Base-by-base conservation (phyloP, 225 moss, liverwort and hornwort genomes). In the Marchantia paleacea region DNA sequence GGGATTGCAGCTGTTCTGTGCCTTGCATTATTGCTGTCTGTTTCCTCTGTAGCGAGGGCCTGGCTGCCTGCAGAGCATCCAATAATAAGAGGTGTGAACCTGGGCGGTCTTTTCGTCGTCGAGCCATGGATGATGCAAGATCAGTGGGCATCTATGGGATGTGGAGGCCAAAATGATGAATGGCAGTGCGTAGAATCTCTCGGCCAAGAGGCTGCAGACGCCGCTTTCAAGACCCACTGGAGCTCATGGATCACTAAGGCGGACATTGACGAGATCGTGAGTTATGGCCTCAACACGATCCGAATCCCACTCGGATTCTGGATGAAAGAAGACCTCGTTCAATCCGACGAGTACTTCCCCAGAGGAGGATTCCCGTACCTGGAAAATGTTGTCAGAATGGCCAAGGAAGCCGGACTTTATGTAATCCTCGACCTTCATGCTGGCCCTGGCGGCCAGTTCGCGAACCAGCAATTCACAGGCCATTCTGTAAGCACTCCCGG, bases 71-170 rank as follows among this genome's bases (percentile, higher is more conserved):
- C 4, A 22, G 14, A 67, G 72, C 49, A 19, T 29, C 75, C 75
- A 54, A 86, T 83, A 19, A 86, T 83, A 19, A 82, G 83, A 66
- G 86, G 86, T 51, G 86, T 86, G 28, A 86, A 80, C 65, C 64
- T 86, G 9, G 83, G 86, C 0, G 70, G 80, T 19, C 57, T 80
- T 52, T 86, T 86, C 29, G 70, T 83, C 12, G 55, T 73, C 15
- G 83, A 86, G 31, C 71, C 76, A 72, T 86, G 86, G 86, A 83
- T 86, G 86, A 80, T 73, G 76, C 25, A 18, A 6, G 82, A 83
- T 12, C 78, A 80, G 29, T 85, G 86, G 83, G 61, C 51, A 19
- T 52, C 51, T 22, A 79, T 83, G 73, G 83, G 83, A 18, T 83
- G 83, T 31, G 75, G 50, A 18, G 68, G 68, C 12, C 18, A 6